Evolutionary conservation across 345 rosid species (phyloP).

Genomic region (Psidium friedrichsthalianum): DNA sequence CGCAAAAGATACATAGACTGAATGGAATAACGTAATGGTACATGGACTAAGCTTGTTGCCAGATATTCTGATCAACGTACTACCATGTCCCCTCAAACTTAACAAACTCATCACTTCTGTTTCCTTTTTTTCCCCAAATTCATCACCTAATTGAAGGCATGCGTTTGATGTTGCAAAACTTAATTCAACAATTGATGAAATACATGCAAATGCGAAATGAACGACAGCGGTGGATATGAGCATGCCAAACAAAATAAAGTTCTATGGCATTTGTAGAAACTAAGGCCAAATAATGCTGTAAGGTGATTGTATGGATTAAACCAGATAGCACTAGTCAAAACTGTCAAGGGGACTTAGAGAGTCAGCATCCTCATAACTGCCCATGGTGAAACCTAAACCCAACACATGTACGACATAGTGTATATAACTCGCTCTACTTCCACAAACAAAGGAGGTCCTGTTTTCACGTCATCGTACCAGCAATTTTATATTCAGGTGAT

Average conservation of each 20-base stretch:
- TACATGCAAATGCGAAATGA: neutral
- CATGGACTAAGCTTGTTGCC: neutral
- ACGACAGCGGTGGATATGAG: neutral
- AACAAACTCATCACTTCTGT: neutral
- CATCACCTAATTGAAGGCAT: neutral
- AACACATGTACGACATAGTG: neutral
- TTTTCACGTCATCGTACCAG: neutral
- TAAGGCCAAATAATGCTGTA: neutral
- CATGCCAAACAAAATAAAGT: neutral
- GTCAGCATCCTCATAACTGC: neutral
- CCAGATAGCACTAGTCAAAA: neutral
- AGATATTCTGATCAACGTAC: neutral
- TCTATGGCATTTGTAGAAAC: neutral
- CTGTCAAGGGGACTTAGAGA: neutral
- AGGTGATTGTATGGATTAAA: neutral
- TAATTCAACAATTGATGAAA: neutral
- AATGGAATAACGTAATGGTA: neutral
- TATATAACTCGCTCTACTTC: neutral
- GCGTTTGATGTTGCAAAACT: neutral
- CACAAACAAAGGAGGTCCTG: neutral
- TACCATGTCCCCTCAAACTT: no score
- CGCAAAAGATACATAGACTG: neutral
- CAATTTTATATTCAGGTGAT: neutral
- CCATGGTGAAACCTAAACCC: neutral
- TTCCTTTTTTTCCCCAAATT: neutral